Conservation (phyloP, 345 rosid species). For the Triadica sebifera region DNA sequence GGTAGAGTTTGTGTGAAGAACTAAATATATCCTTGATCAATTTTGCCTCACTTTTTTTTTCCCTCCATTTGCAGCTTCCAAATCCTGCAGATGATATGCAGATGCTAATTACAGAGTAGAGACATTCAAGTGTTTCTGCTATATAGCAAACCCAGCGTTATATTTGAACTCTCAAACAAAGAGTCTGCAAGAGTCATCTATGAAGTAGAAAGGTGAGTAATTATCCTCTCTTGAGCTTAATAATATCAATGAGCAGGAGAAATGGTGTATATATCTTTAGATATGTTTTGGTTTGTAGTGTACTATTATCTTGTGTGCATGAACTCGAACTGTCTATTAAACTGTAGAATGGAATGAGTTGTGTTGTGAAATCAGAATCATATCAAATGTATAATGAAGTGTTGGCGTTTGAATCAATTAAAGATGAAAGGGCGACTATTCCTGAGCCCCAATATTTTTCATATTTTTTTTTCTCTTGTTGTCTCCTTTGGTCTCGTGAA, state of each 20-base stretch:
- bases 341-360: no score
- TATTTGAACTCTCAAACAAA: conserved; percentile 19
- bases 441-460: no score
- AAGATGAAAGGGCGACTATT: no score
- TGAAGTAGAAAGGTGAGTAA: not conserved
- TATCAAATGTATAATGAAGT: no score
- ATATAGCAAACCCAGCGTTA: not conserved
- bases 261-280: not conserved
- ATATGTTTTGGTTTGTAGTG: no score
- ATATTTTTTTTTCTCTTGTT: no score
- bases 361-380: no score
- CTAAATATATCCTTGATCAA: not conserved
- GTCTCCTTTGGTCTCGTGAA: no score
- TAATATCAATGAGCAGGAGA: no score
- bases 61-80: conserved; percentile 41
- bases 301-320: no score
- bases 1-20: not conserved
- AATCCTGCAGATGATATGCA: conserved; percentile 30
- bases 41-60: not conserved
- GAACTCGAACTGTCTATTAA: no score
- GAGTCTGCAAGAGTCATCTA: conserved; percentile 17
- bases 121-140: conserved; percentile 10
- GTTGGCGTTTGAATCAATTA: no score
- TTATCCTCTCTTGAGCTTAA: conserved; percentile 2
- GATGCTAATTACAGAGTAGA: conserved; percentile 48